Evolutionary conservation across 75 land plant species (phyloP).

Genomic region (Pinus tabuliformis): DNA sequence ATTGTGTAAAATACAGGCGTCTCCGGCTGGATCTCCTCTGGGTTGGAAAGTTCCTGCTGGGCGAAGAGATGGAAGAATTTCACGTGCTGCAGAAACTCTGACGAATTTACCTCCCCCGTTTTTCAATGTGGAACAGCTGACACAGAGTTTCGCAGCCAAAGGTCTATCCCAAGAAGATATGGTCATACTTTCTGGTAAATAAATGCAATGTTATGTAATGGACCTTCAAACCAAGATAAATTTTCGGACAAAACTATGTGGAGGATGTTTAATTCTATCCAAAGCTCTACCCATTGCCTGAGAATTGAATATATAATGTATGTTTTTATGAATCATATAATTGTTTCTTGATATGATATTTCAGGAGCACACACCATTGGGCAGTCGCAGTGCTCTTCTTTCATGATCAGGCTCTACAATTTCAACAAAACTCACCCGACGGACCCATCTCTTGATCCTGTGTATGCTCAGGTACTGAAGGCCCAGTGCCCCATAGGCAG

Average conservation of each 20-base stretch:
- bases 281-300: no score
- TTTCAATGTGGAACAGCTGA: slow-evolving; percentile 22
- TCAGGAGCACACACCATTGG: slow-evolving; percentile 29
- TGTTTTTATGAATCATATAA: no score
- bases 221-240: no score
- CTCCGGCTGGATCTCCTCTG: background rate
- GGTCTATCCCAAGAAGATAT: slow-evolving; percentile 31
- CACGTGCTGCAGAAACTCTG: slow-evolving; percentile 8
- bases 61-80: slow-evolving; percentile 31
- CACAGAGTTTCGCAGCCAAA: slow-evolving; percentile 21
- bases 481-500: slow-evolving; percentile 6
- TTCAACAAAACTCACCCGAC: slow-evolving; percentile 5
- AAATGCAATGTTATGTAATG: background rate
- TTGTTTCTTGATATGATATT: background rate
- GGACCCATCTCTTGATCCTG: slow-evolving; percentile 12
- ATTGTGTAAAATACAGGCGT: no score
- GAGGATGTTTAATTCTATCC: no score
- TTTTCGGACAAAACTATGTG: no score
- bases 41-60: slow-evolving; percentile 32
- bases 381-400: slow-evolving; percentile 5
- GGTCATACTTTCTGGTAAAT: slow-evolving; percentile 49
- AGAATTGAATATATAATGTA: no score
- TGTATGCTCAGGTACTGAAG: slow-evolving; percentile 5
- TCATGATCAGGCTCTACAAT: slow-evolving; percentile 11
- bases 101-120: slow-evolving; percentile 19